Conservation (phyloP, 192 early-diverging fungal genomes). For the Backusella tarrabulga region DNA sequence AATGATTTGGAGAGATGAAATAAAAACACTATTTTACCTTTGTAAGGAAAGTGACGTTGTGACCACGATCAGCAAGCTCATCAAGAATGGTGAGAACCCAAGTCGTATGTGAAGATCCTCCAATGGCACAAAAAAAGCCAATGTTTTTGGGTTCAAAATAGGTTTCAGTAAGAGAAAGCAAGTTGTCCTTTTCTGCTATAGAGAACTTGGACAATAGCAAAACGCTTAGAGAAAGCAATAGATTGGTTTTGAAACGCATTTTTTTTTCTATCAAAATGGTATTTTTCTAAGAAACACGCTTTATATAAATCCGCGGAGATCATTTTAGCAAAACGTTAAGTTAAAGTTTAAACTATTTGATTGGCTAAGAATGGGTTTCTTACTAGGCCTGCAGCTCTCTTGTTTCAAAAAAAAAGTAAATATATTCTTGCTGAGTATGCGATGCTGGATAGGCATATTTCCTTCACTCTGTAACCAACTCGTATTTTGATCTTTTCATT, state of each 20-base stretch:
- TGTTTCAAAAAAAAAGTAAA: not conserved
- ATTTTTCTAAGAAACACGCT: not conserved
- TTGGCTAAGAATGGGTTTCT: not conserved
- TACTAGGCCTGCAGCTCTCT: not conserved
- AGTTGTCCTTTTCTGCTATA: not conserved
- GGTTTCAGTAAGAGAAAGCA: not conserved
- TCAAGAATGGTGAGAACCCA: constrained; percentile 23
- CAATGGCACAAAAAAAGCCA: constrained; percentile 3
- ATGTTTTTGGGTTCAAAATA: constrained; percentile 4
- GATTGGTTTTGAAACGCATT: not conserved
- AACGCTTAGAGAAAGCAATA: not conserved
- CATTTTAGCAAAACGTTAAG: not conserved
- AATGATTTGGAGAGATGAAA: not conserved
- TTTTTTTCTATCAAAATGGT: not conserved
- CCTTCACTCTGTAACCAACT: too few species aligned
- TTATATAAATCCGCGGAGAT: not conserved
- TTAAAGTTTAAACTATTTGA: not conserved
- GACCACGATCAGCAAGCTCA: constrained; percentile 15
- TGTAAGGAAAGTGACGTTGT: constrained; percentile 13
- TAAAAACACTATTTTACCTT: not conserved
- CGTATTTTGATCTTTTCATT: not conserved
- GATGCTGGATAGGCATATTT: too few species aligned
- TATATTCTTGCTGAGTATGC: too few species aligned
- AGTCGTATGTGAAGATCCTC: constrained; percentile 24
- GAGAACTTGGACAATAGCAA: not conserved